Evolutionary conservation across 352 stramenopile species (phyloP), one percentile per base, ranked within the genome.

Genomic region (Phytopythium ostracodes): DNA sequence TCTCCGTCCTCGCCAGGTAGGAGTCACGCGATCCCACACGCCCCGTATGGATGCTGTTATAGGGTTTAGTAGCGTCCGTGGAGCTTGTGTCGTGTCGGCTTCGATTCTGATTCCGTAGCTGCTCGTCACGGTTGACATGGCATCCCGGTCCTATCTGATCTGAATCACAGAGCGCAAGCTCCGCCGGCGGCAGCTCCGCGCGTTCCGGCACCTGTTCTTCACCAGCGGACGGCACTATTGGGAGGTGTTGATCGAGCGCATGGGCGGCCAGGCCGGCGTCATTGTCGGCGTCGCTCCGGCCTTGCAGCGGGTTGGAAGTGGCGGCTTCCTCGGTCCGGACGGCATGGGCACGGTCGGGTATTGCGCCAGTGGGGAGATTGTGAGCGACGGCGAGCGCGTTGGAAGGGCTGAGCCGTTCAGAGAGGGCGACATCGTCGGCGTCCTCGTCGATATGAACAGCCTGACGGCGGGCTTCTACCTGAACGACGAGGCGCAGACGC

Each of bases 221-320:
- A 82, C 77, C n/a, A 87, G 77, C 53, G 77, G 77, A 15, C 55
- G 58, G 20, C 74, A 87, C 64, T 81, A 81, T 46, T 81, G 66
- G 72, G 74, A 84, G 43, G 68, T 81, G 17, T 51, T 79, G 29
- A 55, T 83, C 36, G 67, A 71, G 49, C 65, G 64, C 35, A 64
- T 77, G 64, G 51, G 44, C 38, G 63, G 70, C 17, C 60, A 66
- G 60, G 46, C 18, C 4, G 22, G 42, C 25, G 62, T 84, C 22
- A 57, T 81, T 9, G 65, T 84, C 24, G 74, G 74, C 50, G 66
- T 76, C 22, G 68, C 64, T 15, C 38, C 68, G 8, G 31, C 51
- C 7, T 72, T 53, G 6, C 56, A 65, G 11, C 3, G 4, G 8
- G 69, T 64, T 40, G 67, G 79, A 24, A 43, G 55, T 18, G 18